phyloP scores from a whole-genome alignment of 345 rosid genomes.

The Eucalyptus tenuipes region DNA sequence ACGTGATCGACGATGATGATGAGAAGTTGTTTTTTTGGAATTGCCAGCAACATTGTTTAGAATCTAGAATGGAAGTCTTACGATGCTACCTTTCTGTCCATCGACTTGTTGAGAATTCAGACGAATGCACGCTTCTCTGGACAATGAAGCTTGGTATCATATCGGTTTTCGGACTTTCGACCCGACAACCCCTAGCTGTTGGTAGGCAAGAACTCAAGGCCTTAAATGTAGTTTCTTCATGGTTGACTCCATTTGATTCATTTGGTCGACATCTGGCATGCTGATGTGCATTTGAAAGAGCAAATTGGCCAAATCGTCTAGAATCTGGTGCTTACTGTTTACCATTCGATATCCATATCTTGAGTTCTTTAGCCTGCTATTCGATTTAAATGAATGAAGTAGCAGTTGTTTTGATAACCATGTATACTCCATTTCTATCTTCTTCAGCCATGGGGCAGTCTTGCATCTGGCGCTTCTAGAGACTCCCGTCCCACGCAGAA shows the following conservation, averaged over 20 bases:
- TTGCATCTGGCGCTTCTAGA: too few species aligned
- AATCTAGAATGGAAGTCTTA: too few species aligned
- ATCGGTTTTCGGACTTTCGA: not conserved
- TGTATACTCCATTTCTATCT: not conserved
- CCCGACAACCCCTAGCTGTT: not conserved
- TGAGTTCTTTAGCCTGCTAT: not conserved
- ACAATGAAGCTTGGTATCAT: not conserved
- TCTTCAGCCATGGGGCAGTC: not conserved
- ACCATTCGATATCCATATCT: not conserved
- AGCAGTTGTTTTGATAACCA: not conserved
- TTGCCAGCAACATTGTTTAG: too few species aligned
- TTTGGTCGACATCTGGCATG: not conserved
- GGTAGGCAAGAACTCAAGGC: not conserved
- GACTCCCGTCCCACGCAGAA: too few species aligned
- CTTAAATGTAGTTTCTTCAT: too few species aligned
- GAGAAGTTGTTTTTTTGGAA: not conserved
- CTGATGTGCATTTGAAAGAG: not conserved
- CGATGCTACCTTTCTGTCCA: not conserved
- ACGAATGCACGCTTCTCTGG: accelerated
- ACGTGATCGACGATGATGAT: accelerated
- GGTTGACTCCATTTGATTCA: too few species aligned
- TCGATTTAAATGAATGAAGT: not conserved
- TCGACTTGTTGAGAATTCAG: not conserved
- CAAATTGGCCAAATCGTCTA: not conserved
- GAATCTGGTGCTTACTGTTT: accelerated